Evolutionary conservation across 2,329 filamentous ascomycete species (phyloP), one percentile per base, ranked within the genome.

Genomic region (Phyllosticta paracitricarpa): DNA sequence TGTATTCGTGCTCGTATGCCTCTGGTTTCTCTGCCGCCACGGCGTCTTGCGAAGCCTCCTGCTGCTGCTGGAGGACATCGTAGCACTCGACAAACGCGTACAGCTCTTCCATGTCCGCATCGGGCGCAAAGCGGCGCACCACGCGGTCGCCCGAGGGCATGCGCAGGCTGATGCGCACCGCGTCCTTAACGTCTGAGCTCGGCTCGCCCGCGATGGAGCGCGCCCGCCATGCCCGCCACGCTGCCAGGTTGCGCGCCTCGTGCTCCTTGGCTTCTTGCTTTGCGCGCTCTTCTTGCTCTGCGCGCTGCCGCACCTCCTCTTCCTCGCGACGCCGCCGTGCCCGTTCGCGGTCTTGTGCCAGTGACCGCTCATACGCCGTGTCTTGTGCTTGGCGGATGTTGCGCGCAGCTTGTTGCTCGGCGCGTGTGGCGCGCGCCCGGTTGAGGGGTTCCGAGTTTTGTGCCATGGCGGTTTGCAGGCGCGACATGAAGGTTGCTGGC

Each of bases 81-180:
- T 91, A 87, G 75, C 93, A 97, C 71, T 99, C 94, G 2, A 97
- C 91, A 75, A 96, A 97, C 0, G 93, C 94, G 73, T 97, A 97
- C 5, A 99, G 77, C 69, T 97, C 91, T 71, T 97, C 93, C 48
- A 97, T 78, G 2, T 82, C 80, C 0, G 89, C 84, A n/a, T 84
- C 79, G 1, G 81, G 78, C 0, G 79, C 73, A 71, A 99, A 97
- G 57, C 83, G 84, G 52, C 93, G 83, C 61, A 96, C 83, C 2
- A 96, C 83, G 52, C 92, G 82, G 56, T 90, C 88, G 0, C 84
- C 88, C 4, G 83, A 87, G 0, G 80, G 78, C 68, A 87, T 75
- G 14, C 84, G 79, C 26, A 88, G 74, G 64, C 82, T 84, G 58
- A 88, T 79, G n/a, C 91, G 84, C 19, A 96, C 89, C 0, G 86